A percentile compares a stretch with the other conserved stretches of the same genome.
Conservation (phyloP, 2,329 filamentous ascomycete species). For the Pleurostoma richardsiae region DNA sequence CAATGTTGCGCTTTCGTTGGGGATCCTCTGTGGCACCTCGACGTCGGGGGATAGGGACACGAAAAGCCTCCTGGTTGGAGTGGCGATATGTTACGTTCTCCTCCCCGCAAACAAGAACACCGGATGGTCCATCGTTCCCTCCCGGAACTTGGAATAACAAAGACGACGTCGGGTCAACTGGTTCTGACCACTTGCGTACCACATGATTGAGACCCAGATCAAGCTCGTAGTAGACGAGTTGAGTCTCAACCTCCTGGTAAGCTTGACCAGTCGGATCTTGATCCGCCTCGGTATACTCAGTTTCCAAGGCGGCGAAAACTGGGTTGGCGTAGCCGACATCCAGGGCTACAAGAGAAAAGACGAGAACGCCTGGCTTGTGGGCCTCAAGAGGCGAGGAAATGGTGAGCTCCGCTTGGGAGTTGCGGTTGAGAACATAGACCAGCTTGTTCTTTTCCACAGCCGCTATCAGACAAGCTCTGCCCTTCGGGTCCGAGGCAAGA, state of each 20-base stretch:
- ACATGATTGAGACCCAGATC: conserved; percentile 97
- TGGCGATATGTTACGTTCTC: conserved; percentile 97
- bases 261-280: conserved; percentile 85
- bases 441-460: conserved; percentile 99
- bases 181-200: conserved; percentile 91
- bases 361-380: conserved; percentile 85
- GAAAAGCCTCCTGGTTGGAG: conserved; percentile 85
- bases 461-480: conserved; percentile 88
- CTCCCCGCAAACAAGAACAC: conserved; percentile 89
- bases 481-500: conserved; percentile 90
- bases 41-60: conserved; percentile 82
- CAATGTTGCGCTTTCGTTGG: conserved; percentile 79
- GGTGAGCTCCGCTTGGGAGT: conserved; percentile 87
- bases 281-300: conserved; percentile 88
- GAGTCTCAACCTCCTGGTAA: conserved; percentile 76
- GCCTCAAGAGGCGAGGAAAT: conserved; percentile 97
- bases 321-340: conserved; percentile 98
- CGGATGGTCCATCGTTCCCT: conserved; percentile 87
- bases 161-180: conserved; percentile 83
- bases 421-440: conserved; percentile 95
- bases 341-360: conserved; percentile 80
- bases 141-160: conserved; percentile 94
- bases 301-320: conserved; percentile 89
- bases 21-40: conserved; percentile 88
- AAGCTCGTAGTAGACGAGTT: conserved; percentile 94